Percentiles rank a stretch among this genome's conserved stretches.
Conservation (phyloP, 148 eudicot species). For the Rhododendron ferrugineum region DNA sequence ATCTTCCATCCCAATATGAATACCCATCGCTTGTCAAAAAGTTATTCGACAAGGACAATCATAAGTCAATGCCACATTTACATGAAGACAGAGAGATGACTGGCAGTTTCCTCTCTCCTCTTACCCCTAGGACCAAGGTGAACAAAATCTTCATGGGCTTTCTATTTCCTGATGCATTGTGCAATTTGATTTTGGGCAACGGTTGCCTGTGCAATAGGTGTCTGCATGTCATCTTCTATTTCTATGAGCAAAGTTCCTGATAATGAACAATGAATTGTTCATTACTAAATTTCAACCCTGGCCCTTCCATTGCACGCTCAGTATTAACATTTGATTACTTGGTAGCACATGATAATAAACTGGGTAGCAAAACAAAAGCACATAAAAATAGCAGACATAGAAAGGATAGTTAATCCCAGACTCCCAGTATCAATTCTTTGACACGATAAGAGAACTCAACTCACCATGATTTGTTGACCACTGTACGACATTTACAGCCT, state of each 20-base stretch:
- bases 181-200: background rate
- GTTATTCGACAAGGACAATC: background rate
- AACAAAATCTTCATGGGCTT: background rate
- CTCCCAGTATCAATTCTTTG: background rate
- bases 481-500: constrained; percentile 60
- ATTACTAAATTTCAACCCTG: background rate
- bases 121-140: background rate
- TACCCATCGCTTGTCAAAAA: background rate
- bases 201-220: background rate
- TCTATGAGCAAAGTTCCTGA: background rate
- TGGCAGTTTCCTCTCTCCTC: background rate
- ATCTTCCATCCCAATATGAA: background rate
- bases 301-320: background rate
- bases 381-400: too few relatives aligned
- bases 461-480: constrained; percentile 74
- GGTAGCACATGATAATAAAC: background rate
- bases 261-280: background rate
- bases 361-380: background rate
- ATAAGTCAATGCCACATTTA: background rate
- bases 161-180: background rate
- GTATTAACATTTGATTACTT: background rate
- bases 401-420: background rate
- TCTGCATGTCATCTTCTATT: background rate
- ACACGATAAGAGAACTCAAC: constrained; percentile 25
- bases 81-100: background rate